Evolutionary conservation across 2,329 filamentous ascomycete genomes (phyloP).

Genomic region (Curvularia sp.): DNA sequence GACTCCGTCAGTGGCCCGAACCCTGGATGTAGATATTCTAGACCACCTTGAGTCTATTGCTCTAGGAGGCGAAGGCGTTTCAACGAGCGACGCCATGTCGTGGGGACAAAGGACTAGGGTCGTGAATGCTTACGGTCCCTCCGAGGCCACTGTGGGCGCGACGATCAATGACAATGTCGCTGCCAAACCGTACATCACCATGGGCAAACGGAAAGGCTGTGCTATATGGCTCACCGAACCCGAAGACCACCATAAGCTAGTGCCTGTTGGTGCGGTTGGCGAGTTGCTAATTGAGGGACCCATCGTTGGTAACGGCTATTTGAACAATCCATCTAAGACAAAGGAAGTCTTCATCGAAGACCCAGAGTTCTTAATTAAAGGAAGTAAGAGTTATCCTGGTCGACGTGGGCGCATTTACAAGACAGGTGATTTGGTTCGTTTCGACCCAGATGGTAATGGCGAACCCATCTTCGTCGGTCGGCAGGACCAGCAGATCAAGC

Average conservation of each 20-base stretch:
- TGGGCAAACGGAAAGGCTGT: slow-evolving; percentile 48
- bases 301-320: slow-evolving; percentile 52
- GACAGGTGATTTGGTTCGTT: slow-evolving; percentile 49
- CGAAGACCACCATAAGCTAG: slow-evolving; percentile 47
- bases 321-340: slow-evolving; percentile 49
- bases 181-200: slow-evolving; percentile 44
- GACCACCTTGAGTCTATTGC: slow-evolving; percentile 55
- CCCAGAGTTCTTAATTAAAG: slow-evolving; percentile 64
- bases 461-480: slow-evolving; percentile 49
- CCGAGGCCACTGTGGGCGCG: slow-evolving; percentile 48
- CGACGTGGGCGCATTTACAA: slow-evolving; percentile 56
- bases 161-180: slow-evolving; percentile 44
- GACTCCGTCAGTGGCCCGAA: slow-evolving; percentile 50
- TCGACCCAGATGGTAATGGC: slow-evolving; percentile 58
- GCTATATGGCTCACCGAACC: slow-evolving; percentile 54
- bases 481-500: slow-evolving; percentile 51
- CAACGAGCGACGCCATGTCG: slow-evolving; percentile 40
- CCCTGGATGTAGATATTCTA: slow-evolving; percentile 48
- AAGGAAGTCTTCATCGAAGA: slow-evolving; percentile 58
- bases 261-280: slow-evolving; percentile 51
- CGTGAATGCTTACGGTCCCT: slow-evolving; percentile 49
- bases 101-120: slow-evolving; percentile 57
- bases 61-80: slow-evolving; percentile 50
- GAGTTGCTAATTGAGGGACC: slow-evolving; percentile 69
- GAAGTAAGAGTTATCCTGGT: slow-evolving; percentile 64